Evolutionary conservation across 768 basidiomycete species (phyloP).

Genomic region (Stropharia rugosoannulata): DNA sequence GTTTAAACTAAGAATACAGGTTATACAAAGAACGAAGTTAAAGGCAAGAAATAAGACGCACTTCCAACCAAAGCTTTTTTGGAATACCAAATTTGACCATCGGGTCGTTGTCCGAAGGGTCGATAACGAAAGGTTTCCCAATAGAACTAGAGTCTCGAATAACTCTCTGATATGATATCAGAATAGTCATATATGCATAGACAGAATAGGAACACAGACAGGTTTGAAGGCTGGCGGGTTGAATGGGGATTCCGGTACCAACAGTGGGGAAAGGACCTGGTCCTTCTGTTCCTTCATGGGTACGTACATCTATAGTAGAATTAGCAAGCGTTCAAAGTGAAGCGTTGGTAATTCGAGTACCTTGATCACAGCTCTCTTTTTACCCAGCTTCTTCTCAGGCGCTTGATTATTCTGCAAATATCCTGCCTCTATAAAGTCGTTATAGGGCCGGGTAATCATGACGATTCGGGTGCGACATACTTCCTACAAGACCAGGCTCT

Average conservation of each 20-base stretch:
- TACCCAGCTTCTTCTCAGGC: slow-evolving; percentile 7
- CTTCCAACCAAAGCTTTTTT: slow-evolving; percentile 68
- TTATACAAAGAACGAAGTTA: not conserved
- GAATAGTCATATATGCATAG: not conserved
- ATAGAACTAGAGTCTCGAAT: slow-evolving; percentile 30
- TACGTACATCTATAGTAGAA: slow-evolving; percentile 6
- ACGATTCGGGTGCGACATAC: not conserved
- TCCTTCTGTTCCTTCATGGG: slow-evolving; percentile 4
- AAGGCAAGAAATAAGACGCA: slow-evolving; percentile 28
- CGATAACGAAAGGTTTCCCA: slow-evolving; percentile 48
- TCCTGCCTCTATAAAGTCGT: slow-evolving; percentile 11
- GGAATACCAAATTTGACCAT: slow-evolving; percentile 74
- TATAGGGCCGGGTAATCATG: not conserved
- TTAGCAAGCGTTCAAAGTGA: not conserved
- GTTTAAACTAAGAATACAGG: not conserved
- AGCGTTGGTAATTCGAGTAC: not conserved
- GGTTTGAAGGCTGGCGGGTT: slow-evolving; percentile 7
- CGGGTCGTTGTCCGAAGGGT: slow-evolving; percentile 43
- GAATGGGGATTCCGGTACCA: slow-evolving; percentile 1
- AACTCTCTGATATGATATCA: slow-evolving; percentile 8
- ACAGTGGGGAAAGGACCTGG: slow-evolving; percentile 6
- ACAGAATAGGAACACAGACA: slow-evolving; percentile 5
- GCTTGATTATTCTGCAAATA: slow-evolving; percentile 11
- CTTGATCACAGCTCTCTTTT: slow-evolving; percentile 10
- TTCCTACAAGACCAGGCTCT: slow-evolving; percentile 4